Evolutionary conservation across 2,329 filamentous ascomycete species (phyloP), one percentile per base, ranked within the genome.

Genomic region (Zymoseptoria tritici): DNA sequence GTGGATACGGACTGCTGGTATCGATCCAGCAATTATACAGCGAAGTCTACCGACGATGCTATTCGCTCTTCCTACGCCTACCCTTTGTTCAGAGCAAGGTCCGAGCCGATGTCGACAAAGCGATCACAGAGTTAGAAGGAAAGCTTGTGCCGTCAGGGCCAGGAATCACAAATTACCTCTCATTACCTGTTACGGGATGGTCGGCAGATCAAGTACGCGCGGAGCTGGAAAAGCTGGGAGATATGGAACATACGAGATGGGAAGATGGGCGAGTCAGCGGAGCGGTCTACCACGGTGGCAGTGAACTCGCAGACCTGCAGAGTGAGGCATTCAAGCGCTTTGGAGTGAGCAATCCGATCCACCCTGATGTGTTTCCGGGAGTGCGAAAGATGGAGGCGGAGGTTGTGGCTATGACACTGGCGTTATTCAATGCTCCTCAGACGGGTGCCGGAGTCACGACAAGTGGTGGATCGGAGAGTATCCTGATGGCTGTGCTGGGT

Each of bases 341-440:
- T 74, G 93, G 91, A 55, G 94, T 99, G 29, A 84, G 91, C 49
- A 99, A 99, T 75, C 94, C 94, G 2, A 94, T 99, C 67, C 94
- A 99, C 74, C 94, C 94, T 6, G 94, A 99, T 77, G 93, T 99
- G 51, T 99, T 99, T 77, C 94, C 94, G 16, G 94, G 93, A 26
- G 92, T 99, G 56, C 83, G 94, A 70, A 99, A 99, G 83, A 99
- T 99, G 94, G 94, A 99, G 79, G 93, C 94, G 52, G 94, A 99
- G 78, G 81, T 99, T 62, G 94, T 99, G 56, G 89, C 92, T 66
- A 99, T 99, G 93, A 91, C 95, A 0, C 57, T 73, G 57, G 65
- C 62, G 5, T 64, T 99, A 74, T 99, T 97, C 80, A 90, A 96
- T 74, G 91, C 89, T 8, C 94, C 94, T 2, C 79, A 85, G n/a